Evolutionary conservation across 116 monocot species (phyloP).

Genomic region (Dioscorea cayenensis): DNA sequence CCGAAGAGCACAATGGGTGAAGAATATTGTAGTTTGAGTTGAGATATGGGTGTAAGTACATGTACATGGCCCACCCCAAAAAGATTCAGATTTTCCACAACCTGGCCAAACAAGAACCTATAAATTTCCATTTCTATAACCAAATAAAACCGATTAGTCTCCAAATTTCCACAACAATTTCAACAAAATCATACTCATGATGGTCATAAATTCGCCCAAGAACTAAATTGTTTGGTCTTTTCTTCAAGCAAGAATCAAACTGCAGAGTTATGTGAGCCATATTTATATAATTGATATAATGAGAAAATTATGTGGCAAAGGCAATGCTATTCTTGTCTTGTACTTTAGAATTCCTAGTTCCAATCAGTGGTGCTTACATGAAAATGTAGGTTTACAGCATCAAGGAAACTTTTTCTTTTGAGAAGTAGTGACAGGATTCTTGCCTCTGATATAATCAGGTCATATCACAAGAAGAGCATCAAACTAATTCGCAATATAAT

Average conservation of each 20-base stretch:
- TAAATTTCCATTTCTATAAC: no score
- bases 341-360: no score
- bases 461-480: no score
- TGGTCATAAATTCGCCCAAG: conserved; percentile 88
- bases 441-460: no score
- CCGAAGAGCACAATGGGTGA: conserved; percentile 81
- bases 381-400: no score
- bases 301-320: no score
- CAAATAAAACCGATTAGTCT: conserved; percentile 63
- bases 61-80: conserved; percentile 72
- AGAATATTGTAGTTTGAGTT: conserved; percentile 51
- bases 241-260: conserved; percentile 95
- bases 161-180: conserved; percentile 91
- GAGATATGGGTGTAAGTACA: conserved; percentile 67
- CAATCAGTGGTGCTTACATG: no score
- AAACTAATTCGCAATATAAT: no score
- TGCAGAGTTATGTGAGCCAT: conserved; percentile 23
- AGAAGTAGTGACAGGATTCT: no score
- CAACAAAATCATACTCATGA: conserved; percentile 92
- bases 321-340: no score
- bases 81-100: conserved; percentile 88
- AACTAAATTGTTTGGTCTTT: conserved; percentile 86
- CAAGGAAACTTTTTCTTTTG: no score
- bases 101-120: conserved; percentile 42
- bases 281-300: no score